Evolutionary conservation across 2,329 filamentous ascomycete genomes (phyloP).

Genomic region (Cladosporium sp.): DNA sequence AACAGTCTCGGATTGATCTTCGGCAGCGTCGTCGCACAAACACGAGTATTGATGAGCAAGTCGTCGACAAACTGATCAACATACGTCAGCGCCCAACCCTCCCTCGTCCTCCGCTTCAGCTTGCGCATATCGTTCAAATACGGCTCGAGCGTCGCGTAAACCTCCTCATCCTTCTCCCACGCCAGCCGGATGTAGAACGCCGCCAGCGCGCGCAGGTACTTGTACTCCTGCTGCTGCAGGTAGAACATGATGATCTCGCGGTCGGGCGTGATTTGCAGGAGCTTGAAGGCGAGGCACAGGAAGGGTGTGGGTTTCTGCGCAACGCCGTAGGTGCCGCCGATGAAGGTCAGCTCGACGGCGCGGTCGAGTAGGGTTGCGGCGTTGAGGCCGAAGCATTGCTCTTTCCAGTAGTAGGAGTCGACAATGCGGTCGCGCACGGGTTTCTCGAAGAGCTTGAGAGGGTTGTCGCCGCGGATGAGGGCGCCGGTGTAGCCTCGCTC

Average conservation of each 20-base stretch:
- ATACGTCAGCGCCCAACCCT: constrained; percentile 70
- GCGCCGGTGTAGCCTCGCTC: constrained; percentile 76
- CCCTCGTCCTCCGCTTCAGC: constrained; percentile 69
- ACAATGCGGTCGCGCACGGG: constrained; percentile 92
- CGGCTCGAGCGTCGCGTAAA: constrained; percentile 77
- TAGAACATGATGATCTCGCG: constrained; percentile 78
- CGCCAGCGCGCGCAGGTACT: constrained; percentile 83
- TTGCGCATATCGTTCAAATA: constrained; percentile 80
- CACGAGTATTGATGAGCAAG: constrained; percentile 78
- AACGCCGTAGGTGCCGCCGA: constrained; percentile 83
- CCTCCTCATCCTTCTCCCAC: constrained; percentile 73
- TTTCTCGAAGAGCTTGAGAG: constrained; percentile 93
- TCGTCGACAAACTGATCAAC: constrained; percentile 95
- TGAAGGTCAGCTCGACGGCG: constrained; percentile 75
- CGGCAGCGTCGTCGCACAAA: constrained; percentile 89
- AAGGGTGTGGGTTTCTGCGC: constrained; percentile 88
- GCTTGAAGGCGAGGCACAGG: constrained; percentile 89
- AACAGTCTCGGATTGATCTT: constrained; percentile 80
- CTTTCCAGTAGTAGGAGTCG: constrained; percentile 96
- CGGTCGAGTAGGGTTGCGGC: constrained; percentile 77
- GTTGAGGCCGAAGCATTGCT: constrained; percentile 96
- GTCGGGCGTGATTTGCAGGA: constrained; percentile 80
- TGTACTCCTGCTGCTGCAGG: constrained; percentile 64
- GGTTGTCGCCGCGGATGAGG: constrained; percentile 85
- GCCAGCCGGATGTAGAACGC: constrained; percentile 93